phyloP scores from a whole-genome alignment of 1,284 basidiomycete species.

The Lentinula novae-zelandiae region DNA sequence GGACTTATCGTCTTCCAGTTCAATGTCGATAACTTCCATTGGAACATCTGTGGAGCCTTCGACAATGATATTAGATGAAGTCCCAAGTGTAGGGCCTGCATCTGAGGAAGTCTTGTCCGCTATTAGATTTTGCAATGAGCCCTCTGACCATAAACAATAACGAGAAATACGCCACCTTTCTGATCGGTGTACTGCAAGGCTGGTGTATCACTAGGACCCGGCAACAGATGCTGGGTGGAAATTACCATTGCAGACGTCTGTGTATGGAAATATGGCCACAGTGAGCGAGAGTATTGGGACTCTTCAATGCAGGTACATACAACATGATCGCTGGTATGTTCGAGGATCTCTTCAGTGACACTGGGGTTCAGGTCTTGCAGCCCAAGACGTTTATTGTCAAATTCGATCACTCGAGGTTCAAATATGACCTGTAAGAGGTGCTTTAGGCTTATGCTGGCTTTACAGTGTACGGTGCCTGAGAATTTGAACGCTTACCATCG shows the following conservation, averaged over 20 bases:
- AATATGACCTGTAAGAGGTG: constrained; percentile 70
- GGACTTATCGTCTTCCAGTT: constrained; percentile 48
- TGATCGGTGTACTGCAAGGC: constrained; percentile 21
- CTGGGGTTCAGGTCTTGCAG: constrained; percentile 47
- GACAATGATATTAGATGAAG: constrained; percentile 24
- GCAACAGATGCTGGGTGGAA: constrained; percentile 80
- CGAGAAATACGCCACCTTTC: constrained; percentile 11
- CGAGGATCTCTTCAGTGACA: constrained; percentile 72
- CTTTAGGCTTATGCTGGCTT: background rate
- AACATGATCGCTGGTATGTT: constrained; percentile 58
- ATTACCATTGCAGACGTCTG: constrained; percentile 68
- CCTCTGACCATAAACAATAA: background rate
- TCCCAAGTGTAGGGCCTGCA: constrained; percentile 15
- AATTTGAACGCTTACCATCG: constrained; percentile 61
- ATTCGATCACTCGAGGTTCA: constrained; percentile 89
- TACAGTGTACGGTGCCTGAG: background rate
- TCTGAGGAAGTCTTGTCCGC: constrained; percentile 4
- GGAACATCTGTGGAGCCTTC: constrained; percentile 29
- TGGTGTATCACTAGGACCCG: constrained; percentile 24
- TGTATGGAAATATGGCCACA: background rate
- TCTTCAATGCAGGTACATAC: constrained; percentile 34
- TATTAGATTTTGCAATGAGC: background rate
- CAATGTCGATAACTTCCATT: constrained; percentile 48
- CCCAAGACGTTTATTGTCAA: constrained; percentile 69
- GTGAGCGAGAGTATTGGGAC: constrained; percentile 1